Conservation (phyloP, 352 stramenopile genomes). For the Phytopythium cucurbitacearum region DNA sequence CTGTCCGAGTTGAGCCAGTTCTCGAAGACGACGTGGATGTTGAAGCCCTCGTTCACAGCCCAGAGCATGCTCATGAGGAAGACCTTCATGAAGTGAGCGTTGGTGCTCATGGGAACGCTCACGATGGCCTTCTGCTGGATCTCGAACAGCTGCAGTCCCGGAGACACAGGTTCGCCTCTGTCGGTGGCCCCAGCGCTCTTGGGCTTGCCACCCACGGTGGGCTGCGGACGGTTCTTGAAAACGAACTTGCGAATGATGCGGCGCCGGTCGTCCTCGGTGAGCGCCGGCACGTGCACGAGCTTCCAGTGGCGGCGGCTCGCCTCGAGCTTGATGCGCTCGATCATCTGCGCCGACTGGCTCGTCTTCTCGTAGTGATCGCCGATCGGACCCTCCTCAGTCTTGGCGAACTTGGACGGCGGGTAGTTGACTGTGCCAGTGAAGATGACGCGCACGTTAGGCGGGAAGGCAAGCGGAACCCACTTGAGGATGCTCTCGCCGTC, state of each 20-base stretch:
- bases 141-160: conserved; percentile 62
- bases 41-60: conserved; percentile 70
- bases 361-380: conserved; percentile 61
- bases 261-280: conserved; percentile 60
- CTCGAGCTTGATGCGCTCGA: conserved; percentile 82
- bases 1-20: conserved; percentile 58
- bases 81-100: conserved; percentile 62
- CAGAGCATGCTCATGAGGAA: conserved; percentile 55
- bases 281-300: conserved; percentile 46
- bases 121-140: conserved; percentile 74
- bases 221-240: conserved; percentile 16
- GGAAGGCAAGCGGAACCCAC: conserved; percentile 87
- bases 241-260: conserved; percentile 64
- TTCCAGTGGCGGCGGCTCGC: conserved; percentile 75
- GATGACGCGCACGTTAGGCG: conserved; percentile 86
- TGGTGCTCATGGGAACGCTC: conserved; percentile 42
- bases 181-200: background rate
- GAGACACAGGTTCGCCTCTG: background rate
- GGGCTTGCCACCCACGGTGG: background rate
- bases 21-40: conserved; percentile 63
- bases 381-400: conserved; percentile 12
- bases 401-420: conserved; percentile 37
- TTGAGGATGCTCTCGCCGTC: conserved; percentile 89
- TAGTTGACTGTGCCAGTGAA: conserved; percentile 65
- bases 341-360: conserved; percentile 63